Evolutionary conservation across 768 basidiomycete species (phyloP).

Genomic region (Ramaria sp.): DNA sequence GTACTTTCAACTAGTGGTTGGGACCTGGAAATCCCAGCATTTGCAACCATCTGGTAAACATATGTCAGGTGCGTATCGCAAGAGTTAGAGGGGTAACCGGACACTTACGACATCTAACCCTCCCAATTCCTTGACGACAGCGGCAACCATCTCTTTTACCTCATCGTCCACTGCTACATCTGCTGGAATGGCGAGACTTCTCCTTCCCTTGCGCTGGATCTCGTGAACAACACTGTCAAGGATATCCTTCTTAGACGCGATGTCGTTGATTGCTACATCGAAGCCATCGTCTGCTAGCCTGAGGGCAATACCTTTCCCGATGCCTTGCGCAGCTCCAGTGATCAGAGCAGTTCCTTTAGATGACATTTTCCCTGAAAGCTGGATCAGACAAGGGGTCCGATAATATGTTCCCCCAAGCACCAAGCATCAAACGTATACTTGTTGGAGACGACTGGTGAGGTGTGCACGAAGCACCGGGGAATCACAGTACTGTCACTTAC

Average conservation of each 20-base stretch:
- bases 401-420: no score
- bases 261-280: constrained; percentile 22
- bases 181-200: constrained; percentile 18
- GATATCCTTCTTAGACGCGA: constrained; percentile 8
- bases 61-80: background rate
- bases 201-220: constrained; percentile 14
- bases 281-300: constrained; percentile 24
- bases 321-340: constrained; percentile 23
- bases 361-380: no score
- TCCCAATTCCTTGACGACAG: constrained; percentile 23
- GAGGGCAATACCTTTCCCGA: constrained; percentile 22
- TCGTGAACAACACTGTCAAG: constrained; percentile 10
- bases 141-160: constrained; percentile 30
- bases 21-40: background rate
- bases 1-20: background rate
- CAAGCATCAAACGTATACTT: no score
- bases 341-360: constrained; percentile 18
- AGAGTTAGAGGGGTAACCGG: background rate
- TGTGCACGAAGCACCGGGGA: no score
- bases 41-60: background rate
- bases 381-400: no score
- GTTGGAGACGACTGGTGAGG: no score
- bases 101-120: constrained; percentile 37
- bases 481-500: no score
- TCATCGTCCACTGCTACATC: constrained; percentile 34